Base-by-base conservation (phyloP, 208 protist genomes). In the Wallacemonas sp. region DNA sequence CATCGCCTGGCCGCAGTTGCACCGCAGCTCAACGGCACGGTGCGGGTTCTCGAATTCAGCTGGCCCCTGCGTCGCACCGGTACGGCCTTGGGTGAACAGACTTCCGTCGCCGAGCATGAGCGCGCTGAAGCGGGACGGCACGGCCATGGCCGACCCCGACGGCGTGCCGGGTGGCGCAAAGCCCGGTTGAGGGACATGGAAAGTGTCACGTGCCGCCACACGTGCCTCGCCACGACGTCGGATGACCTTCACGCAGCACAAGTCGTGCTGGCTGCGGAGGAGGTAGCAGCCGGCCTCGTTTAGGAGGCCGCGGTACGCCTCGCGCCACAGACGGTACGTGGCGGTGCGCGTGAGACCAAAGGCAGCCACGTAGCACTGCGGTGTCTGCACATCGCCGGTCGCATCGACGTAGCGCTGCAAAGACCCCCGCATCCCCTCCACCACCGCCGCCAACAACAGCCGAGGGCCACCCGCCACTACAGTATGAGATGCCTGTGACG, bases 371-470 rank as follows among this genome's bases (percentile, higher is more conserved):
- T 91, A 92, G 62, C 79, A 80, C 33, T 86, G 38, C 32, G 81
- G 59, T 1, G 76, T 85, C 64, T 95, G 89, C 46, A 91, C 66
- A 32, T 95, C 89, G 24, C 70, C 71, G 22, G 70, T 89, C 74
- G 79, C 79, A 72, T 95, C 89, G 32, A 93, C 74, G 73, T 95
- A 95, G 17, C 79, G 78, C 68, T 95, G 89, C 48, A 95, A 68
- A 1, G 81, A 22, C 32, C 63, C 34, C 27, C 69, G 58, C 19
- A 72, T 57, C 0, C 71, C 77, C 46, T 91, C 84, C 48, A 91
- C 84, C 5, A 71, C 80, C 0, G 84, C 81, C 10, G 84, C 67
- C 19, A 94, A 44, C 34, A 94, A 64, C 2, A 94, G 71, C 17
- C 83, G 91, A 3, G 50, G 22, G 30, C 50, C 50, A 15, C 24